Base-by-base conservation (phyloP, 1,284 basidiomycete species). In the Schizophyllum commune region DNA sequence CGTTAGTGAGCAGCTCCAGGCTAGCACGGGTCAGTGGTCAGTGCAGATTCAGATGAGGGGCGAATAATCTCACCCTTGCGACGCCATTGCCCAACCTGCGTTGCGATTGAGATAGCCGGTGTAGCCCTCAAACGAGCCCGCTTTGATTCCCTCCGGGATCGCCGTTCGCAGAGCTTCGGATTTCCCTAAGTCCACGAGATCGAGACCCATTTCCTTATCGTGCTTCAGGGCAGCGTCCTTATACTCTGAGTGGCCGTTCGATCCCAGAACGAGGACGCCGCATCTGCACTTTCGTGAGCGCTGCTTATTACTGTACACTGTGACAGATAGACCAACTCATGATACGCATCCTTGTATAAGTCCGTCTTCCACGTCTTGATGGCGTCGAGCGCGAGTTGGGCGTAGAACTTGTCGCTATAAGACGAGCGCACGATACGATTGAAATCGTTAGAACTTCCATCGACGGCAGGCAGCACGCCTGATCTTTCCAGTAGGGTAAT, bases 81-180 rank as follows among this genome's bases (percentile, higher is more conserved):
- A 79, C 1, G 94, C 91, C 69, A 89, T 81, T 1, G 85, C 92
- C 95, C 95, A 98, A 2, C 95, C 95, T 0, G 89, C 86, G 51
- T 91, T 85, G 1, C 75, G 76, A 70, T 95, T 96, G 57, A 89
- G 68, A 70, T 92, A 96, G 0, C 85, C 85, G 5, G 68, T 65
- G 34, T 68, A 71, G 27, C 71, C 63, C 4, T 73, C 71, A 58
- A 82, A 79, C 39, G 65, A 66, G 9, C 72, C 75, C 2, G 68
- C 64, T 55, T 61, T 62, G 58, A 81, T 73, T 15, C 67, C 65
- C 0, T 71, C 58, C 4, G 84, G 81, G 65, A 88, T 83, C 9
- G 74, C 68, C n/a, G 69, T 62, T 27, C 75, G 77, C 59, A 83
- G 71, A 13, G 74, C 74, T n/a, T 71, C 69, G 17, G 70, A 67